Evolutionary conservation across 768 basidiomycete species (phyloP).

Genomic region (Stropharia rugosoannulata): DNA sequence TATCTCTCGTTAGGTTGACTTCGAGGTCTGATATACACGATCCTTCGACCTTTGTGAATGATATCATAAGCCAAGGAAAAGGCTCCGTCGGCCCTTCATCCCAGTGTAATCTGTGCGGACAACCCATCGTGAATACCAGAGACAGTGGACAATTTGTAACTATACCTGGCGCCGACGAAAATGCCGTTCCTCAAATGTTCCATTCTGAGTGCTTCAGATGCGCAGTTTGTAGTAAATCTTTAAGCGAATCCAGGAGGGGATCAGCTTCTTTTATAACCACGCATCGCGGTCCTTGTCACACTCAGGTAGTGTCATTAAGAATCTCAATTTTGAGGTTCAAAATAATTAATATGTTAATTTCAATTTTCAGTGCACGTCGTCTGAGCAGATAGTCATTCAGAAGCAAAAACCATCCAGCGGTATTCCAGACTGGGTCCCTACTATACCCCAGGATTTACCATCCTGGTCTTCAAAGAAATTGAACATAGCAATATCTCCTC

Average conservation of each 20-base stretch:
- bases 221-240: conserved; percentile 57
- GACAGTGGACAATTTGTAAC: conserved; percentile 70
- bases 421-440: conserved; percentile 13
- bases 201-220: conserved; percentile 81
- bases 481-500: conserved; percentile 12
- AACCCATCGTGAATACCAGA: conserved; percentile 53
- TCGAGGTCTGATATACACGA: no score
- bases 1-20: no score
- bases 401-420: conserved; percentile 25
- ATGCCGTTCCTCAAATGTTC: conserved; percentile 55
- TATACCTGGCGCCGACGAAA: conserved; percentile 54
- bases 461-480: conserved; percentile 13
- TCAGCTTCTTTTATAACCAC: conserved; percentile 72
- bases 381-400: conserved; percentile 39
- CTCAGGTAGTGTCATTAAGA: conserved; percentile 39
- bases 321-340: not conserved
- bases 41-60: not conserved
- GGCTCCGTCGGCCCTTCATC: conserved; percentile 29
- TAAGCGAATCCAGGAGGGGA: conserved; percentile 60
- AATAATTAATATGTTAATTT: not conserved
- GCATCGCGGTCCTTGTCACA: conserved; percentile 66
- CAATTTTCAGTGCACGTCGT: conserved; percentile 40
- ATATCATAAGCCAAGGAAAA: not conserved
- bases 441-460: conserved; percentile 1
- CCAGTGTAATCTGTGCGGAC: conserved; percentile 60